phyloP scores from a whole-genome alignment of 2,329 filamentous ascomycete species.

The Colletotrichum acutatum region DNA sequence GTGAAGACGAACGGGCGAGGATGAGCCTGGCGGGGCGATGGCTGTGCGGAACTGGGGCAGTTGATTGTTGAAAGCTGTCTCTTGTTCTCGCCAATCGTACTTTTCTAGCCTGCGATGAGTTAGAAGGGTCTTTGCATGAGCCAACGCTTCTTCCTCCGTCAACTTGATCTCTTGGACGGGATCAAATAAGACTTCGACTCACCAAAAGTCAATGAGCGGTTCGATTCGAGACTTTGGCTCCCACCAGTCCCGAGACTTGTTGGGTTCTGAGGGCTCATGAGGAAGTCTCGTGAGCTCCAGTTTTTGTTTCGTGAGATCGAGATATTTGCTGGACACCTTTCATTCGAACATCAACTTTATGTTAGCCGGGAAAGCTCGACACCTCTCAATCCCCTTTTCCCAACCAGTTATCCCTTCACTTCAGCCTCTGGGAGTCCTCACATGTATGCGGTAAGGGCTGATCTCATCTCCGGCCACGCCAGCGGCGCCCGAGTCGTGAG shows the following conservation, averaged over 20 bases:
- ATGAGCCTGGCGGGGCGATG: slow-evolving; percentile 54
- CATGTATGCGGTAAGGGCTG: slow-evolving; percentile 67
- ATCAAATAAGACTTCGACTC: slow-evolving; percentile 38
- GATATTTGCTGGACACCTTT: slow-evolving; percentile 74
- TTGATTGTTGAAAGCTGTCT: slow-evolving; percentile 65
- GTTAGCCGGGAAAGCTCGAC: slow-evolving; percentile 41
- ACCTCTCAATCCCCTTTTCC: neutral
- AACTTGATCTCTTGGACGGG: neutral
- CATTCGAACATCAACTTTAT: neutral
- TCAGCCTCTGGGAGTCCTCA: slow-evolving; percentile 47
- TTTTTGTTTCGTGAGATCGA: slow-evolving; percentile 75
- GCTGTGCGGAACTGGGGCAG: slow-evolving; percentile 74
- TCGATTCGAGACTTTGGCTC: slow-evolving; percentile 72
- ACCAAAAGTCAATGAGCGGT: slow-evolving; percentile 74
- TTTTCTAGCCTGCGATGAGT: slow-evolving; percentile 65
- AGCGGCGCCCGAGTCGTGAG: slow-evolving; percentile 5
- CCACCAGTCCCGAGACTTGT: slow-evolving; percentile 62
- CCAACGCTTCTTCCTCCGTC: neutral
- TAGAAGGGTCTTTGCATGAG: neutral
- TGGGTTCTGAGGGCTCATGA: slow-evolving; percentile 61
- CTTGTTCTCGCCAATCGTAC: slow-evolving; percentile 72
- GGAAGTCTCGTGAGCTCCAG: slow-evolving; percentile 74
- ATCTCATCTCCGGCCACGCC: slow-evolving; percentile 54
- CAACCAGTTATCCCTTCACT: neutral
- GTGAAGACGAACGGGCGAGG: slow-evolving; percentile 65